Evolutionary conservation across 352 stramenopile species (phyloP).

Genomic region (Blastocystis sp.): DNA sequence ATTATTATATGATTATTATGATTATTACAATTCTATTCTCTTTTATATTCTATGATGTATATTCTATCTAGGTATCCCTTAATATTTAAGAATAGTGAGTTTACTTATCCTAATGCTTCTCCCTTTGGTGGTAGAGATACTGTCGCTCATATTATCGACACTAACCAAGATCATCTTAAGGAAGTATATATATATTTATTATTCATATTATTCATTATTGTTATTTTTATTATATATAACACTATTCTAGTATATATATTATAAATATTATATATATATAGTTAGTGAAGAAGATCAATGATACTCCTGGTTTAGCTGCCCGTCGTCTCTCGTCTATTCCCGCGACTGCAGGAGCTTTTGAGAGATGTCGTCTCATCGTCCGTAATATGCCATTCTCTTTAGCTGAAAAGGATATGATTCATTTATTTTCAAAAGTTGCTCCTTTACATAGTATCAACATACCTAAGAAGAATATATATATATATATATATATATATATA

Average conservation of each 20-base stretch:
- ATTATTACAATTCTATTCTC: background rate
- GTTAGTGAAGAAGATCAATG: conserved; percentile 4
- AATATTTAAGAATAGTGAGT: conserved; percentile 1
- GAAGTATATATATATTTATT: conserved; percentile 7
- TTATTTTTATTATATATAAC: too few species aligned
- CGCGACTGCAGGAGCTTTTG: conserved; percentile 1
- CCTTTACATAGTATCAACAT: background rate
- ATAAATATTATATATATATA: background rate
- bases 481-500: too few species aligned
- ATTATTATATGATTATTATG: background rate
- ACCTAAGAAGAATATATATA: background rate
- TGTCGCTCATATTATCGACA: conserved; percentile 5
- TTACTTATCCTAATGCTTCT: too few species aligned
- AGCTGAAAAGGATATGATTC: background rate
- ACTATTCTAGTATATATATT: too few species aligned
- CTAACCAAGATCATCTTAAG: conserved; percentile 1
- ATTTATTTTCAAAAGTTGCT: conserved; percentile 1
- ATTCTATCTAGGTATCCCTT: background rate
- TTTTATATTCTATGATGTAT: background rate
- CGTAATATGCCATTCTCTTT: conserved; percentile 24
- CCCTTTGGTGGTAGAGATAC: background rate
- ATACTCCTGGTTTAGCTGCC: background rate
- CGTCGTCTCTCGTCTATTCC: conserved; percentile 18
- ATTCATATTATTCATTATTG: too few species aligned
- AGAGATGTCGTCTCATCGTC: conserved; percentile 27